Evolutionary conservation across 2,329 filamentous ascomycete genomes (phyloP), one percentile per base, ranked within the genome.

Genomic region (Xylaria arbuscula): DNA sequence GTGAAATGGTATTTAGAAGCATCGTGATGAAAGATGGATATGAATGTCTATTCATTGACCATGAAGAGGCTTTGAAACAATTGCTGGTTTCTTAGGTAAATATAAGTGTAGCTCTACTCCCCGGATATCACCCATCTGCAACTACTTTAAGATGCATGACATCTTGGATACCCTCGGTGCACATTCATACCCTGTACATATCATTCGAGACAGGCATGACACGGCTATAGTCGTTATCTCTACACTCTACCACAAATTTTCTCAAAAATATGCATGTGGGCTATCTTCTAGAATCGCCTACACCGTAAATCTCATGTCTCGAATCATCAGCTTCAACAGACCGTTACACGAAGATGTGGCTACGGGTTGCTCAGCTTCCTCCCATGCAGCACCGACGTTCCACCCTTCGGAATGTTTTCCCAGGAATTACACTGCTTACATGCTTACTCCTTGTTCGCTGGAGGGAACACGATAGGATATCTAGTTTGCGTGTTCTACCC

Each of bases 301-400:
- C 17, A 24, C 42, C 54, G 19, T 19, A 15, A 28, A 32, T 34
- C 36, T 6, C 17, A 13, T 13, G 19, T 56, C 34, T 24, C 19
- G 36, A 15, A 17, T 24, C n/a, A 32, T 50, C 10, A 36, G 50
- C n/a, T 45, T 50, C 10, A 36, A 55, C 17, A 45, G 22, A 10
- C 57, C 1, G 19, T 56, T 24, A 34, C 45, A 56, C 40, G 34
- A 34, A 13, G 32, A 34, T 2, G 40, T 10, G n/a, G 15, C 15
- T 22, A 2, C 6, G 17, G 57, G 50, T 57, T 66, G 32, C 45
- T 19, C 28, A 45, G 45, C 66, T 62, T 51, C n/a, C 13, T 47
- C 28, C 5, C 28, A 28, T 45, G 56, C 24, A 57, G 51, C 13
- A 13, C 50, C n/a, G 56, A 47, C n/a, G 22, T 36, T 38, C n/a